Conservation (phyloP, 768 basidiomycete species). For the Flagelloscypha sp. region DNA sequence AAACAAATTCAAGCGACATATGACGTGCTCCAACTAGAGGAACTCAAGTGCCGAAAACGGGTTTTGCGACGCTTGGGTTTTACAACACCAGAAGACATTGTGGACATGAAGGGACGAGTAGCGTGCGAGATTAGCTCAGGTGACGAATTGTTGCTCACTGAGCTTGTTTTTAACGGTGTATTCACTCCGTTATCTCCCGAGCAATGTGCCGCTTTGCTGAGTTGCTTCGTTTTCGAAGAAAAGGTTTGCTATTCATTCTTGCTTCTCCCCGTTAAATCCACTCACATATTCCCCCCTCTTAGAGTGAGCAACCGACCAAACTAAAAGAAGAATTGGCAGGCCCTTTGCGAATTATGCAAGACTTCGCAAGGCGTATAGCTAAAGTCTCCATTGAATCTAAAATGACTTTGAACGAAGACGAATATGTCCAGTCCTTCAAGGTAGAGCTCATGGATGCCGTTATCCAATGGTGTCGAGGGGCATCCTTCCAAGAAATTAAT, state of each 20-base stretch:
- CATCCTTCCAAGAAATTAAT: slow-evolving; percentile 92
- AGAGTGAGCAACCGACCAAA: slow-evolving; percentile 83
- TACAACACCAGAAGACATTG: slow-evolving; percentile 82
- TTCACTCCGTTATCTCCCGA: slow-evolving; percentile 89
- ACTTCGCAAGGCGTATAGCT: slow-evolving; percentile 91
- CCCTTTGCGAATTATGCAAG: slow-evolving; percentile 91
- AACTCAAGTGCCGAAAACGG: slow-evolving; percentile 91
- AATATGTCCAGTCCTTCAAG: slow-evolving; percentile 95
- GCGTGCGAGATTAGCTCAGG: slow-evolving; percentile 98
- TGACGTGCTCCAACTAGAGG: slow-evolving; percentile 91
- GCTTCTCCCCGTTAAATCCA: too few species aligned
- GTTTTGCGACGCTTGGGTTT: slow-evolving; percentile 89
- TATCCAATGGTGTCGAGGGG: slow-evolving; percentile 96
- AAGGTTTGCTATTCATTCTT: slow-evolving; percentile 48
- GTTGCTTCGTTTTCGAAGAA: slow-evolving; percentile 96
- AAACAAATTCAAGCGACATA: slow-evolving; percentile 84
- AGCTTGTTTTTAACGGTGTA: slow-evolving; percentile 93
- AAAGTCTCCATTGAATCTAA: slow-evolving; percentile 94
- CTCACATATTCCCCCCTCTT: too few species aligned
- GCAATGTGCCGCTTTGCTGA: slow-evolving; percentile 87
- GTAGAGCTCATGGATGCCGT: slow-evolving; percentile 99
- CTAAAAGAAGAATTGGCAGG: slow-evolving; percentile 91
- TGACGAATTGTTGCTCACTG: slow-evolving; percentile 92
- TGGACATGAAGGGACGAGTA: slow-evolving; percentile 96
- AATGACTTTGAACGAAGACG: slow-evolving; percentile 80